phyloP scores from a whole-genome alignment of 2,329 filamentous ascomycete species.

The Fusarium torreyae region DNA sequence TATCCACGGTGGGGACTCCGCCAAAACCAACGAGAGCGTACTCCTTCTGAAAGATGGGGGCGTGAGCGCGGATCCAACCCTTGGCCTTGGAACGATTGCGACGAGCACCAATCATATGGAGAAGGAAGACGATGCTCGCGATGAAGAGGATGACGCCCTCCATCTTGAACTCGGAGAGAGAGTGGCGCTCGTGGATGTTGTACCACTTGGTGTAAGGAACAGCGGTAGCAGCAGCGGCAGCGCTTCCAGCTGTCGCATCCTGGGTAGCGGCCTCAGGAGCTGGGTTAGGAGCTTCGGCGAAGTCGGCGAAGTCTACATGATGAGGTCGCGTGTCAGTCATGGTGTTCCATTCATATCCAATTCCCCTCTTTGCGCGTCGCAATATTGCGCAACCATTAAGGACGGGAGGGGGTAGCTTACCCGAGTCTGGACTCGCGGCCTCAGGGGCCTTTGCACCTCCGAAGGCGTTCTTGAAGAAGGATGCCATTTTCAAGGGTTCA shows the following conservation, averaged over 20 bases:
- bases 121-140: conserved; percentile 79
- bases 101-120: conserved; percentile 86
- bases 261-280: conserved; percentile 65
- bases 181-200: conserved; percentile 92
- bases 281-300: conserved; percentile 83
- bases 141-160: conserved; percentile 87
- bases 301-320: conserved; percentile 89
- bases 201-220: conserved; percentile 95
- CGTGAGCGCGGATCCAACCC: conserved; percentile 84
- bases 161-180: conserved; percentile 85
- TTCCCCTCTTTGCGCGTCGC: conserved; percentile 27
- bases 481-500: conserved; percentile 63
- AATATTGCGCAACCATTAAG: conserved; percentile 34
- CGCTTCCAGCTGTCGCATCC: conserved; percentile 63
- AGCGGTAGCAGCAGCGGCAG: conserved; percentile 64
- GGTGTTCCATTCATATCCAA: conserved; percentile 7
- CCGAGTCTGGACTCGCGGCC: conserved; percentile 73
- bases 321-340: conserved; percentile 48
- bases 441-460: conserved; percentile 72
- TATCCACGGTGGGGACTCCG: conserved; percentile 66
- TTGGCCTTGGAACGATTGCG: conserved; percentile 85
- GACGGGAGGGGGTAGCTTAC: conserved; percentile 61
- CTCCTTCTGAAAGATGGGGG: conserved; percentile 80
- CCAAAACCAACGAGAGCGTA: conserved; percentile 90
- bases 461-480: conserved; percentile 77